A percentile compares a stretch with the other conserved stretches of the same genome.
These are phyloP conservation scores for Aspergillus sp. DNA, from an alignment of 2,329 filamentous ascomycete genomes.

Conservation along the genomic window DNA sequence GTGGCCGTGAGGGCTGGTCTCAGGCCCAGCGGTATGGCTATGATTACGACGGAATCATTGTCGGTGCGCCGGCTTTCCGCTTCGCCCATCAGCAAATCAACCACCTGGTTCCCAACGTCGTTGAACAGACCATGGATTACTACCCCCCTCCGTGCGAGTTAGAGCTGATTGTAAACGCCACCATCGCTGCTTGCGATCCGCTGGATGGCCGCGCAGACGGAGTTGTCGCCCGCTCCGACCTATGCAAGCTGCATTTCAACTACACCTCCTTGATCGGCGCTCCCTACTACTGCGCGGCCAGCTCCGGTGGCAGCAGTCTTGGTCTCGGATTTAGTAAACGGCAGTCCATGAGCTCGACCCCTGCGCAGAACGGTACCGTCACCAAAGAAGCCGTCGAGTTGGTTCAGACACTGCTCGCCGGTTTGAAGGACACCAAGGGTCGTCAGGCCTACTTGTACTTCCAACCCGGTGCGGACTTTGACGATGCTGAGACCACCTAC, in stretches of 20 bases:
- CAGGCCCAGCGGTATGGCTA: conserved; percentile 55
- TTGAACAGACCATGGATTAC: neutral
- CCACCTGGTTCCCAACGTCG: neutral
- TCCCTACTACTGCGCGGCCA: conserved; percentile 47
- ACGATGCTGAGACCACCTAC: neutral
- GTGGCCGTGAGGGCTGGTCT: conserved; percentile 54
- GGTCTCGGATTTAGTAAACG: too few relatives aligned
- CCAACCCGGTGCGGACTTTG: neutral
- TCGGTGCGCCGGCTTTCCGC: conserved; percentile 37
- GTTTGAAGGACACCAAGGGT: neutral
- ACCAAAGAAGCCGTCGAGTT: neutral
- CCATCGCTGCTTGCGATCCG: conserved; percentile 55
- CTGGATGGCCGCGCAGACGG: conserved; percentile 57
- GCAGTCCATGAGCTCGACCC: neutral
- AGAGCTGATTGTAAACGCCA: conserved; percentile 54
- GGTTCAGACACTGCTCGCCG: neutral
- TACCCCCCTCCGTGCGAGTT: conserved; percentile 40
- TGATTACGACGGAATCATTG: conserved; percentile 50
- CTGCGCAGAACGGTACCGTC: neutral
- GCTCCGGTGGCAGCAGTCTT: conserved; percentile 26
- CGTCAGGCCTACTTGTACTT: neutral
- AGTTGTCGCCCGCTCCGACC: conserved; percentile 51
- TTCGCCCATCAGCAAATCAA: too few relatives aligned
- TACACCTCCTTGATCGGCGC: conserved; percentile 43
- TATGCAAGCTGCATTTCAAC: conserved; percentile 50